phyloP scores from a whole-genome alignment of 805 yeast genomes.

The Wickerhamiella azymoides region DNA sequence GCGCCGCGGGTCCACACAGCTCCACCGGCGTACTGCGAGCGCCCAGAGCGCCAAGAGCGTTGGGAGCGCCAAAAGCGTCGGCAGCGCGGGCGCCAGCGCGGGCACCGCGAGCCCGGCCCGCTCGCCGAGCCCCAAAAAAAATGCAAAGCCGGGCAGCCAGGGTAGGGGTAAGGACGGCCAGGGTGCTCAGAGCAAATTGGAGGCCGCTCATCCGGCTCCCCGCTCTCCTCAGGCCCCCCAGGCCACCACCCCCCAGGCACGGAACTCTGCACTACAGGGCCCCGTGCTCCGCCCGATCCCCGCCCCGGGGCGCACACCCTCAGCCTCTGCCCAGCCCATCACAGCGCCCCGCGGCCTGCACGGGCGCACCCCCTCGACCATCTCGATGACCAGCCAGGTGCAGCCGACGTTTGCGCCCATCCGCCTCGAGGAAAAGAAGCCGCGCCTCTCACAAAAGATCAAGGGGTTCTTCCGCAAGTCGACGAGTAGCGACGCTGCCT shows the following conservation, averaged over 20 bases:
- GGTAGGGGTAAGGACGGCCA: no score
- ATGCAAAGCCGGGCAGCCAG: no score
- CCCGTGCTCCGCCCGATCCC: not conserved
- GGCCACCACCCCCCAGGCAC: no score
- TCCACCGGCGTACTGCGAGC: not conserved
- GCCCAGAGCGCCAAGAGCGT: not conserved
- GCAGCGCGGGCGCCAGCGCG: not conserved
- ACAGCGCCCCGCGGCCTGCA: not conserved
- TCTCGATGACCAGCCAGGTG: not conserved
- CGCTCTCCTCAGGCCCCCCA: no score
- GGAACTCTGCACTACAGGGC: no score
- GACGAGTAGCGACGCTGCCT: not conserved
- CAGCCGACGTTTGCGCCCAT: not conserved
- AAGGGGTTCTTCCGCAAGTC: constrained; percentile 2
- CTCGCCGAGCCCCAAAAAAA: no score
- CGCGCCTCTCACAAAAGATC: constrained; percentile 4
- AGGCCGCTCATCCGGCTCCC: no score
- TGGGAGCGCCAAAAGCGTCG: no score
- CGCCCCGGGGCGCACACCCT: no score
- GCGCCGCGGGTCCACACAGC: not conserved
- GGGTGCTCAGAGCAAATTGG: no score
- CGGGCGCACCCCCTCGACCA: not conserved
- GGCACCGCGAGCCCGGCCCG: not conserved
- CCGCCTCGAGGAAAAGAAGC: constrained; percentile 1
- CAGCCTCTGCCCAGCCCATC: not conserved